Conservation (phyloP, 768 basidiomycete genomes). For the Sarcomyxa edulis region DNA sequence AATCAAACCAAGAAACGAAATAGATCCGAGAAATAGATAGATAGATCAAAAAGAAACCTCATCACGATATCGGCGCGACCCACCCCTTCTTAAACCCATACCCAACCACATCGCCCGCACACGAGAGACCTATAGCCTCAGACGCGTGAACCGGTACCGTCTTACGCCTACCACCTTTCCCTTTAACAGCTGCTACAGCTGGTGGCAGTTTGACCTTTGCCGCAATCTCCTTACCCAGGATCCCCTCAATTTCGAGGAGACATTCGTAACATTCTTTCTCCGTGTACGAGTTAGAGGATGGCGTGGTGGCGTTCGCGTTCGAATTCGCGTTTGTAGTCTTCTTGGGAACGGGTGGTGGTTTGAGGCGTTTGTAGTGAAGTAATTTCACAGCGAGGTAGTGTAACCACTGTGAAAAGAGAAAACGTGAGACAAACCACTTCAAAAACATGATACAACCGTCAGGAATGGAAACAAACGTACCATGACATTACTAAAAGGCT, state of each 20-base stretch:
- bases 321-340: conserved; percentile 23
- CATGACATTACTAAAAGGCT: conserved; percentile 86
- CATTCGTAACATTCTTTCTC: conserved; percentile 70
- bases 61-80: no score
- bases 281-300: conserved; percentile 33
- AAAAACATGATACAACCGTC: no score
- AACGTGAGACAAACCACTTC: background rate
- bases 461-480: conserved; percentile 39
- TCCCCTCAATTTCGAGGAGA: conserved; percentile 58
- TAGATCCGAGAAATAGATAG: no score
- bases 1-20: no score
- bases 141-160: conserved; percentile 12
- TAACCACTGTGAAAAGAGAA: conserved; percentile 64
- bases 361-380: conserved; percentile 63
- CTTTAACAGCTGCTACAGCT: conserved; percentile 22
- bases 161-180: conserved; percentile 27
- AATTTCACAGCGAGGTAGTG: conserved; percentile 80
- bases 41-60: no score
- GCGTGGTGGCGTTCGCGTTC: conserved; percentile 6
- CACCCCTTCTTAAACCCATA: conserved; percentile 61
- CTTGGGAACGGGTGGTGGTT: conserved; percentile 39
- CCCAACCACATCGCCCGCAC: conserved; percentile 58
- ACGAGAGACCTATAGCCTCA: conserved; percentile 24
- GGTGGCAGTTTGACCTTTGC: no score
- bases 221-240: conserved; percentile 45